Base-by-base conservation (phyloP, 1,284 basidiomycete species). In the Singerocomus inundabilis region DNA sequence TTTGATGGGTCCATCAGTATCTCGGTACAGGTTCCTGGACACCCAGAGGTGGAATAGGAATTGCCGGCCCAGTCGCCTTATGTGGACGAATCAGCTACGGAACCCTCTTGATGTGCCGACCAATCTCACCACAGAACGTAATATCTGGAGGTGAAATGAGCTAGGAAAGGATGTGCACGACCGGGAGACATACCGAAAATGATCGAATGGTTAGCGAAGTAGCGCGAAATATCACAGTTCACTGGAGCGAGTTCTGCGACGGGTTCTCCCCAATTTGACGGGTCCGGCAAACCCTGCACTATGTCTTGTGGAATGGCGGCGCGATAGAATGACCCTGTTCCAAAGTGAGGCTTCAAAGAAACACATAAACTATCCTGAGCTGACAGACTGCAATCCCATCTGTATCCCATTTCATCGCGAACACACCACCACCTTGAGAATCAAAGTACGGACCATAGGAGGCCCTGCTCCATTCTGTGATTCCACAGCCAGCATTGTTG, bases 1-100 rank as follows among this genome's bases (percentile, higher is more conserved):
- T 91, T 91, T 2, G 62, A 63, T 2, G 88, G 86, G 60, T 89
- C 76, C 72, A 76, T 80, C 32, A 91, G 65, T 49, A 75, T 74
- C 18, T 80, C 74, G 12, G 74, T 62, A 60, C 89, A 91, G 36
- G 85, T 84, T 34, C 88, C 89, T 6, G 86, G 84, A 60, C 88
- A 91, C 18, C 79, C 78, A 2, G 85, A 82, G 6, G 82, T 84
- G 9, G 77, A 74, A 60, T 88, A 91, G 3, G 82, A 82, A 62
- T 87, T 85, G 35, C 88, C 88, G 5, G 88, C 89, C 88, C 88
- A 90, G 66, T 88, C 87, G 56, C 88, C 86, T 85, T 51, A 25
- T 43, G 51, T 43, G 24, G 35, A 53, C n/a, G 7, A 31, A 41
- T 63, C 28, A 59, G 41, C 8, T 15, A 21, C n/a, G 9, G n/a